Evolutionary conservation across 257 asterid species (phyloP).

Genomic region (Nicotiana tomentosiformis): DNA sequence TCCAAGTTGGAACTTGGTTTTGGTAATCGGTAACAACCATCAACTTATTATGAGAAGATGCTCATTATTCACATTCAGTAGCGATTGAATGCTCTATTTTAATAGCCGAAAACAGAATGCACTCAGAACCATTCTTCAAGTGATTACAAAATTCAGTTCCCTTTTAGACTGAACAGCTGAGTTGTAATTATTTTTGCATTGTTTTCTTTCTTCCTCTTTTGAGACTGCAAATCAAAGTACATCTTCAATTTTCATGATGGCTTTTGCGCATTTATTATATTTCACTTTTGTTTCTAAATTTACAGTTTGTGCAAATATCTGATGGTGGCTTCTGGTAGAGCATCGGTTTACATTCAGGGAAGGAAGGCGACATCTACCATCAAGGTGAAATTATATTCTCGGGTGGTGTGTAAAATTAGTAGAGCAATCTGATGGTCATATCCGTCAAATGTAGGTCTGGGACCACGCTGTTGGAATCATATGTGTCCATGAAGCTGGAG

Average conservation of each 20-base stretch:
- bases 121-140: neutral
- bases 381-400: neutral
- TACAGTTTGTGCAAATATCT: slow-evolving; percentile 81
- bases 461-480: slow-evolving; percentile 92
- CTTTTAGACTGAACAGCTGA: neutral
- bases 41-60: neutral
- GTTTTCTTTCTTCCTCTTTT: neutral
- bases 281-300: neutral
- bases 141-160: neutral
- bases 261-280: neutral
- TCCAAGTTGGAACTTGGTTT: neutral
- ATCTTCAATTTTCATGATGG: neutral
- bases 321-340: slow-evolving; percentile 91
- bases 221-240: neutral
- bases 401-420: neutral
- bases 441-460: slow-evolving; percentile 59
- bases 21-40: neutral
- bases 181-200: neutral
- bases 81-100: neutral
- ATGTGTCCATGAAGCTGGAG: slow-evolving; percentile 89
- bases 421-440: slow-evolving; percentile 18
- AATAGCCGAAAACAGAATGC: neutral
- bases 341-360: slow-evolving; percentile 65
- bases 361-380: slow-evolving; percentile 22
- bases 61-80: neutral